Base-by-base conservation (phyloP, 2,329 filamentous ascomycete genomes). In the Fonsecaea nubica region DNA sequence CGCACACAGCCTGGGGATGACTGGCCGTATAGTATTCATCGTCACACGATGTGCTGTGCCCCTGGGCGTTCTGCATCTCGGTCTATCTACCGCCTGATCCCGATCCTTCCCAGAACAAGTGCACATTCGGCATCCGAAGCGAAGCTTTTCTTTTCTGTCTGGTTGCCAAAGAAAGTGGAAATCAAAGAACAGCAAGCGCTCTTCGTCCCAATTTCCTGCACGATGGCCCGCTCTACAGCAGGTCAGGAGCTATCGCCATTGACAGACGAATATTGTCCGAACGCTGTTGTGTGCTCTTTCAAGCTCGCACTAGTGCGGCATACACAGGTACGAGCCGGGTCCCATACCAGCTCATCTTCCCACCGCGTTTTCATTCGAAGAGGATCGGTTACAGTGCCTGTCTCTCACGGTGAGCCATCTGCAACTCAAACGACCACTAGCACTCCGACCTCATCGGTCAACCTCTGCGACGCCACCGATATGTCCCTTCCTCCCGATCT, bases 301-400 rank as follows among this genome's bases (percentile, higher is more conserved):
- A 65, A 65, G 58, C 18, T 66, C 1, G 61, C 64, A 32, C 42
- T 69, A 13, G 15, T 62, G 12, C 67, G 57, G 25, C 61, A 56
- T 18, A 67, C 58, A 4, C 56, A 63, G 25, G 62, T 64, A 12
- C 60, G 64, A 32, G 54, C 61, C 30, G 61, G 64, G n/a, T 63
- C 45, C 7, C 66, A 68, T 33, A 10, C 2, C 13, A 9, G 4
- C 32, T 55, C 21, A 9, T 54, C 66, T 10, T 32, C 10, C 13
- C 58, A 13, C 52, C 40, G 48, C 6, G 58, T 68, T 25, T 62
- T 68, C 10, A 40, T 30, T 25, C 62, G 66, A n/a, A 62, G 60
- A 58, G 52, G 58, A 10, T 57, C 58, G 1, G 52, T 21, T 9
- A 21, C 10, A 38, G 7, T 68, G 9, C 52, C 62, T 38, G 12